Percentiles rank a stretch among this genome's conserved stretches.
phyloP scores from a whole-genome alignment of 2,329 filamentous ascomycete genomes.

The Hypoxylon sp. region DNA sequence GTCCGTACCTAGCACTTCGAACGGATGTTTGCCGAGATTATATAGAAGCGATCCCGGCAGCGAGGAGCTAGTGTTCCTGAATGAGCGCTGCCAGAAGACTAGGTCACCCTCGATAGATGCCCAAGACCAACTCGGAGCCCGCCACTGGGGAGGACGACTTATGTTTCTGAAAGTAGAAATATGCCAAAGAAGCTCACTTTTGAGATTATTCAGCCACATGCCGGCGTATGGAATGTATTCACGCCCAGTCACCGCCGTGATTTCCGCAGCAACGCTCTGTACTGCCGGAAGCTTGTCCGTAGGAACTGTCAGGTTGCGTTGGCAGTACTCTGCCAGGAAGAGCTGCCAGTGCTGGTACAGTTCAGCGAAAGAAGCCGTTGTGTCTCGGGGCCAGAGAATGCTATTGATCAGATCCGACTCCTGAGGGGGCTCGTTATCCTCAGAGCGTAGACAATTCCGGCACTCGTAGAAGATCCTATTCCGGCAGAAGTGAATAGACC shows the following conservation, averaged over 20 bases:
- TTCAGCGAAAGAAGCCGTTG: conserved; percentile 10
- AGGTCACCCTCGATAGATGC: conserved; percentile 37
- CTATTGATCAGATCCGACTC: conserved; percentile 26
- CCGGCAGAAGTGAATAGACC: conserved; percentile 41
- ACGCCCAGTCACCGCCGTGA: conserved; percentile 23
- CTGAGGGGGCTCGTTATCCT: conserved; percentile 39
- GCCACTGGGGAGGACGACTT: conserved; percentile 23
- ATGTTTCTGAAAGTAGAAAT: conserved; percentile 11
- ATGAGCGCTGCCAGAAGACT: conserved; percentile 28
- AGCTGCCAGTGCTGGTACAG: conserved; percentile 23
- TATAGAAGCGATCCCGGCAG: conserved; percentile 16
- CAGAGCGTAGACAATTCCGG: conserved; percentile 31
- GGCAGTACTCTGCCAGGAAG: conserved; percentile 23
- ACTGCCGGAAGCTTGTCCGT: conserved; percentile 41
- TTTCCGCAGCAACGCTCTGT: conserved; percentile 40
- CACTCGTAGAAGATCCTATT: conserved; percentile 45
- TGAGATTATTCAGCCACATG: conserved; percentile 37
- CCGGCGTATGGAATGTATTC: conserved; percentile 39
- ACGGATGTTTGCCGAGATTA: conserved; percentile 17
- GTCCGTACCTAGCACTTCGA: conserved; percentile 31
- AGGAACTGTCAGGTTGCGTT: conserved; percentile 28
- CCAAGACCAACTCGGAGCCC: conserved; percentile 45
- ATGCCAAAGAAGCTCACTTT: conserved; percentile 36
- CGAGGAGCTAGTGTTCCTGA: conserved; percentile 17
- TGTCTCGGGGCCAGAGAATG: conserved; percentile 33